These are phyloP conservation scores for Tylopilus vinaceipallidus DNA, from an alignment of 768 basidiomycete species.

Conservation along the genomic window DNA sequence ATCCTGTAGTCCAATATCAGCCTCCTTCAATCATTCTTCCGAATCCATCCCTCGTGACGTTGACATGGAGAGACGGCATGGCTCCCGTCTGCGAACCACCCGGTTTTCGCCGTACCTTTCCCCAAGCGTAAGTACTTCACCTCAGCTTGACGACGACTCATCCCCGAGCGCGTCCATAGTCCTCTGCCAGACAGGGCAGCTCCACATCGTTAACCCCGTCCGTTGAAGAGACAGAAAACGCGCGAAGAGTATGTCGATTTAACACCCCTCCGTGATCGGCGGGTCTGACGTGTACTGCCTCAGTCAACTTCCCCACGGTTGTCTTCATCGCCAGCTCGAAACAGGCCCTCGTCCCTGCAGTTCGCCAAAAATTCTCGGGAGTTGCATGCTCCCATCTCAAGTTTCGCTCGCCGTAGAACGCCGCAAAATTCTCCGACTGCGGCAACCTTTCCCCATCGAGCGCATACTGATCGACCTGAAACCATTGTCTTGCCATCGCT, in stretches of 20 bases:
- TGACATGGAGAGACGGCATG: slow-evolving; percentile 29
- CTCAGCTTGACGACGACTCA: not conserved
- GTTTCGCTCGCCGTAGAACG: slow-evolving; percentile 76
- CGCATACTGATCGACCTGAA: slow-evolving; percentile 31
- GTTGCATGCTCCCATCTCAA: slow-evolving; percentile 69
- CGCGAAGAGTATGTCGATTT: slow-evolving; percentile 36
- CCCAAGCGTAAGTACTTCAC: slow-evolving; percentile 22
- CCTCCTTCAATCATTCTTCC: slow-evolving; percentile 36
- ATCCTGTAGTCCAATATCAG: slow-evolving; percentile 29
- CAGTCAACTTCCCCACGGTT: slow-evolving; percentile 36
- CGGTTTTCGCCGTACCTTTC: slow-evolving; percentile 33
- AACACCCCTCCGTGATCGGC: slow-evolving; percentile 27
- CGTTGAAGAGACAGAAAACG: slow-evolving; percentile 25
- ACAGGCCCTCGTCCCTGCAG: slow-evolving; percentile 43
- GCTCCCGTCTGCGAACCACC: slow-evolving; percentile 25
- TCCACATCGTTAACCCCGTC: slow-evolving; percentile 35
- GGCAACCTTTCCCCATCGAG: slow-evolving; percentile 52
- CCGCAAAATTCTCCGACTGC: slow-evolving; percentile 72
- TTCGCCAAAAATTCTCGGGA: slow-evolving; percentile 52
- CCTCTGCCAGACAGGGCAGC: slow-evolving; percentile 45
- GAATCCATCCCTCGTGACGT: slow-evolving; percentile 29
- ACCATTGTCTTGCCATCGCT: slow-evolving; percentile 54
- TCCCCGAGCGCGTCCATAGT: slow-evolving; percentile 27
- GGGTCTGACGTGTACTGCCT: slow-evolving; percentile 30
- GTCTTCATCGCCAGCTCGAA: slow-evolving; percentile 42